Base-by-base conservation (phyloP, 2,329 filamentous ascomycete genomes). In the Scedosporium aurantiacum region DNA sequence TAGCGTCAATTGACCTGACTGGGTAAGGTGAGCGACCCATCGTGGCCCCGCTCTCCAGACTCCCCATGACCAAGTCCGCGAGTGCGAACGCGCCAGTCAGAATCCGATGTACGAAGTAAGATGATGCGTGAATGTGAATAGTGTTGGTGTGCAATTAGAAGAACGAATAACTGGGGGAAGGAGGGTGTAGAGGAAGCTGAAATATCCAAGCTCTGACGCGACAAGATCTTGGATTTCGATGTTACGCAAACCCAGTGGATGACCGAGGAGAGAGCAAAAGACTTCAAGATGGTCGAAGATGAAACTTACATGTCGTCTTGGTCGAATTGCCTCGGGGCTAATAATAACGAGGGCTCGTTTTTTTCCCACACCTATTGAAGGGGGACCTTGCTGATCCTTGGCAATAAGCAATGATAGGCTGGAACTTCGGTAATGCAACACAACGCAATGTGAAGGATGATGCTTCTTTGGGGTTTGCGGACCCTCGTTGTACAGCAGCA, bases 381-480 rank as follows among this genome's bases (percentile, higher is more conserved):
- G 25, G 45, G 25, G 45, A 50, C 25, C 25, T 18, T 23, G 41
- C 25, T 18, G 23, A 32, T 58, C 47, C 58, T 55, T 60, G 58
- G 58, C 58, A 41, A 32, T 10, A 50, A 12, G n/a, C 28, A 54
- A 12, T 60, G 58, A 60, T 55, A 60, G 45, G 58, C 28, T 40
- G 45, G n/a, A 21, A n/a, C 25, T 41, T 55, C 58, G 58, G 58
- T 16, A 60, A 60, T 50, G 58, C 43, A 57, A 57, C 43, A 45
- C 45, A 50, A 60, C 43, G 45, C 45, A 50, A 54, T 52, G 45
- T 37, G 58, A 55, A 60, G 16, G 37, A 58, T 58, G 45, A 21
- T 60, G 58, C 58, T 60, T 60, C 32, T 55, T 60, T 23, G 47
- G 58, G 58, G 47, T 41, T 28, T 28, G 45, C 25, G 41, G 43